Base-by-base conservation (phyloP, 2,329 filamentous ascomycete species). In the Leptographium wingfieldii region DNA sequence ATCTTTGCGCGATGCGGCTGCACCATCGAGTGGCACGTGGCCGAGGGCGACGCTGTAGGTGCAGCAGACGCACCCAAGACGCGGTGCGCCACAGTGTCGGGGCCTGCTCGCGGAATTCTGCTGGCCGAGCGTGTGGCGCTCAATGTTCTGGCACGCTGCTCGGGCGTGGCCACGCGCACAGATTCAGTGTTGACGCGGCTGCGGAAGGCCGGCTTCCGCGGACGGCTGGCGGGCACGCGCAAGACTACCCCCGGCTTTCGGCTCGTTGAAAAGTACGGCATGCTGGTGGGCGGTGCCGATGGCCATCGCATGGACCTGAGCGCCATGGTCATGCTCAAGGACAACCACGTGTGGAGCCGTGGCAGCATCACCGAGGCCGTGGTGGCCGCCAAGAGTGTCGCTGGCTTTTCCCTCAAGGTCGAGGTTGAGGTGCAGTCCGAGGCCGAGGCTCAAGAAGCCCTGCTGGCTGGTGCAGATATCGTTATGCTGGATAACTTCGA, bases 281-380 rank as follows among this genome's bases (percentile, higher is more conserved):
- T 99, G 87, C 77, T 96, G 27, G 87, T 95, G 19, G 94, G 92
- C 60, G 94, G 94, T 12, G 92, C 90, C 19, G 94, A 99, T 73
- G 83, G 86, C 3, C 94, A 99, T 73, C 80, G 94, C 38, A 90
- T 96, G 74, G 94, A 99, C 71, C 78, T 99, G 60, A 88, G 85
- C 71, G 83, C 86, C 65, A 97, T 99, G 94, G 92, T 92, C 60
- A 99, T 99, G 94, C 80, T 99, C 65, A 99, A 99, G 77, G 94
- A 99, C 74, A 99, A 99, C 74, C 94, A 99, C 74, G 87, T 99
- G 60, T 96, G 92, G 87, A 90, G 90, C 63, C 86, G 88, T 59
- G 87, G 87, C 31, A 89, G 87, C 69, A 97, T 99, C 72, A 85
- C 87, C 1, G 84, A 88, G 27, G 94, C 94, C 6, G 92, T 99